A percentile compares a stretch with the other conserved stretches of the same genome.
phyloP scores from a whole-genome alignment of 2,329 filamentous ascomycete species.

The Colletotrichum lini region DNA sequence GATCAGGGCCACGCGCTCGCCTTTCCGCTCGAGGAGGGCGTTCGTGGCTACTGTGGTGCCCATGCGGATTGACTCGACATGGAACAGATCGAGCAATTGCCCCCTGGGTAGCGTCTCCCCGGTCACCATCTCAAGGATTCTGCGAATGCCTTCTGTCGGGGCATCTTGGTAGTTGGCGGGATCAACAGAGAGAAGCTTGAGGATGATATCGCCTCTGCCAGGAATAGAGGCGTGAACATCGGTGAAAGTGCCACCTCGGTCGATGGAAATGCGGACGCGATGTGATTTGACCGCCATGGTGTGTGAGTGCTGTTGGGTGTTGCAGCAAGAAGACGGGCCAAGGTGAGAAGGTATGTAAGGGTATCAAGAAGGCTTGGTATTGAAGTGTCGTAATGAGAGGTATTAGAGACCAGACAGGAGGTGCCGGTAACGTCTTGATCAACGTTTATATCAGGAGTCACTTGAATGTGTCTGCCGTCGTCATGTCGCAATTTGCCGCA shows the following conservation, averaged over 20 bases:
- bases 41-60: slow-evolving; percentile 87
- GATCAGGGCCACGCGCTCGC: slow-evolving; percentile 78
- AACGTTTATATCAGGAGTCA: slow-evolving; percentile 20
- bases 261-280: slow-evolving; percentile 51
- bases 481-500: slow-evolving; percentile 31
- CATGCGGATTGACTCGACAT: slow-evolving; percentile 79
- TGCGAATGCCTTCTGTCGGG: slow-evolving; percentile 79
- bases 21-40: slow-evolving; percentile 81
- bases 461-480: slow-evolving; percentile 15
- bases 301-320: slow-evolving; percentile 15
- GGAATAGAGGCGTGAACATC: slow-evolving; percentile 78
- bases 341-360: neutral
- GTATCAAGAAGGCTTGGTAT: slow-evolving; percentile 16
- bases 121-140: slow-evolving; percentile 54
- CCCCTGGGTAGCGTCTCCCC: slow-evolving; percentile 52
- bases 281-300: slow-evolving; percentile 46
- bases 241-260: slow-evolving; percentile 71
- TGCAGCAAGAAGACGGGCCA: slow-evolving; percentile 14
- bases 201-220: slow-evolving; percentile 76
- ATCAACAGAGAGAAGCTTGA: slow-evolving; percentile 81
- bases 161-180: slow-evolving; percentile 81
- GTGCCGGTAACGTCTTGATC: neutral
- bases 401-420: neutral
- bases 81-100: slow-evolving; percentile 51
- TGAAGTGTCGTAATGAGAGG: slow-evolving; percentile 2